phyloP scores from a whole-genome alignment of 2,329 filamentous ascomycete species.

The Dryadomyces sulphureus region DNA sequence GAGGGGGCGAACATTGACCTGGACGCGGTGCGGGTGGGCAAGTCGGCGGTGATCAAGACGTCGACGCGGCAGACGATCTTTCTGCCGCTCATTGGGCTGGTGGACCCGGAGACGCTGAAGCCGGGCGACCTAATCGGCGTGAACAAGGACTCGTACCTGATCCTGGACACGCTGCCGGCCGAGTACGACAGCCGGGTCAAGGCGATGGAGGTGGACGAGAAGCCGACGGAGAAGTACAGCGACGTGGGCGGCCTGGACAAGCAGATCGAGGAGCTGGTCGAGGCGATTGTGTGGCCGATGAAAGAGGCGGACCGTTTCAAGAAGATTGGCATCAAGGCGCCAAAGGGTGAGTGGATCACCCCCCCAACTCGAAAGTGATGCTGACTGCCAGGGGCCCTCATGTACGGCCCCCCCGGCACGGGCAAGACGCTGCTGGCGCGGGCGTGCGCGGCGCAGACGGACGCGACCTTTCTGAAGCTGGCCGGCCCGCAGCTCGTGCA shows the following conservation, averaged over 20 bases:
- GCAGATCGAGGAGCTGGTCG: slow-evolving; percentile 96
- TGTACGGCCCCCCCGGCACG: slow-evolving; percentile 90
- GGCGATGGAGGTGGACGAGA: slow-evolving; percentile 99
- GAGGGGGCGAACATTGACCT: slow-evolving; percentile 98
- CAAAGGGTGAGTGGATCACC: slow-evolving; percentile 55
- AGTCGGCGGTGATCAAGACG: slow-evolving; percentile 98
- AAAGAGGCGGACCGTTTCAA: slow-evolving; percentile 98
- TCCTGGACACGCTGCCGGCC: slow-evolving; percentile 88
- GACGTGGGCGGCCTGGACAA: slow-evolving; percentile 97
- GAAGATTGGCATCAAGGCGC: slow-evolving; percentile 99
- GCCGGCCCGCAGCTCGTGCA: slow-evolving; percentile 95
- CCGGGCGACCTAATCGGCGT: slow-evolving; percentile 94
- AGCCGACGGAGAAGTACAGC: slow-evolving; percentile 96
- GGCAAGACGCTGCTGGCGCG: slow-evolving; percentile 86
- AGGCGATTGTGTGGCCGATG: slow-evolving; percentile 99
- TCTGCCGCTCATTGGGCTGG: slow-evolving; percentile 87
- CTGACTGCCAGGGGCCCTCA: slow-evolving; percentile 59
- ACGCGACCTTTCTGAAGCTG: slow-evolving; percentile 96
- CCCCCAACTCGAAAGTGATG: not conserved
- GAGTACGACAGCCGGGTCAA: slow-evolving; percentile 99
- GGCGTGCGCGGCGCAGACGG: slow-evolving; percentile 93
- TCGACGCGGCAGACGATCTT: slow-evolving; percentile 98
- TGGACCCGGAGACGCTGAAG: slow-evolving; percentile 89
- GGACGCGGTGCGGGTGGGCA: slow-evolving; percentile 90
- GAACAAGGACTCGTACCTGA: slow-evolving; percentile 97